These are phyloP conservation scores for Meira nashicola DNA, from an alignment of 1,284 basidiomycete genomes.

Conservation along the genomic window DNA sequence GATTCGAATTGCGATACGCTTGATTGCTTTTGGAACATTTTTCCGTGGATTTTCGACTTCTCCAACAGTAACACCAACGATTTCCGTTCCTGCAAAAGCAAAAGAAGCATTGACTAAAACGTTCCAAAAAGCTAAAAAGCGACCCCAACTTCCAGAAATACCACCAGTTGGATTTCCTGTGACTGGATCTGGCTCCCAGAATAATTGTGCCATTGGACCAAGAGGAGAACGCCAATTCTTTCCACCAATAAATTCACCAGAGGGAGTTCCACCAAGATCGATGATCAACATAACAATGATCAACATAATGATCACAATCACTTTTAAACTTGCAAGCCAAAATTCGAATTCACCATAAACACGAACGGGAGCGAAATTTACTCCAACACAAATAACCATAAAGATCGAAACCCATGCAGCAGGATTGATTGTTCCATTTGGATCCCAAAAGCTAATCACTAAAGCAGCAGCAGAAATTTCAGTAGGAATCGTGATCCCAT, in stretches of 20 bases:
- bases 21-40: conserved; percentile 43
- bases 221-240: conserved; percentile 53
- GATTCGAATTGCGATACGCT: conserved; percentile 54
- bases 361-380: conserved; percentile 64
- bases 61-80: conserved; percentile 74
- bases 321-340: conserved; percentile 41
- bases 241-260: conserved; percentile 36
- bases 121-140: conserved; percentile 53
- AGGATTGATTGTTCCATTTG: conserved; percentile 58
- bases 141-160: conserved; percentile 61
- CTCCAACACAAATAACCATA: conserved; percentile 64
- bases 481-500: conserved; percentile 63
- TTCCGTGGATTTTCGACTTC: conserved; percentile 57
- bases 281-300: conserved; percentile 40
- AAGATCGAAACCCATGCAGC: conserved; percentile 71
- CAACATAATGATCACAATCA: conserved; percentile 23
- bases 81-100: conserved; percentile 74
- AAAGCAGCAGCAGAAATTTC: conserved; percentile 75
- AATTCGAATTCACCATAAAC: conserved; percentile 44
- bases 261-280: conserved; percentile 36
- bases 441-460: conserved; percentile 66
- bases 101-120: conserved; percentile 65
- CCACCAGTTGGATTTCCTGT: conserved; percentile 36
- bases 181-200: conserved; percentile 28
- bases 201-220: conserved; percentile 52